These are phyloP conservation scores for Mentha longifolia DNA, from an alignment of 257 asterid genomes.

Conservation along the genomic window DNA sequence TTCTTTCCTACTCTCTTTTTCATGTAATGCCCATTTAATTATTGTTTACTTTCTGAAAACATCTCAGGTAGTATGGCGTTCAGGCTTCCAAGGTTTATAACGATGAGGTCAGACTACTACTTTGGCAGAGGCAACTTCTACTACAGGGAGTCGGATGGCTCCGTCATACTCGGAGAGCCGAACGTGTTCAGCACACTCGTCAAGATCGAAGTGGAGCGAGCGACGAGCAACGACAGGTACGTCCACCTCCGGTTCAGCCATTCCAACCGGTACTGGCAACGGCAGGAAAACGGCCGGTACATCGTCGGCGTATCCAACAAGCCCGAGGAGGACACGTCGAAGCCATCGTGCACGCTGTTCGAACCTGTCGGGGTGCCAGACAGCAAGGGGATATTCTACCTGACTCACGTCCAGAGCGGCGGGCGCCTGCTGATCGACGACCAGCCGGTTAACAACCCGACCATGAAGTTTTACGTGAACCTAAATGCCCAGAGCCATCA, in stretches of 20 bases:
- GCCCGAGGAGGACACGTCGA: conserved; percentile 6
- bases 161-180: not conserved
- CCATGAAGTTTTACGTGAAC: not conserved
- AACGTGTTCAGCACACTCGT: not conserved
- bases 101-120: not conserved
- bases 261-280: not conserved
- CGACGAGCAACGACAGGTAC: not conserved
- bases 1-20: too few relatives aligned
- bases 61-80: not conserved
- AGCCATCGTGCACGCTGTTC: too few relatives aligned
- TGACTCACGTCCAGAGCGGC: not conserved
- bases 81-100: not conserved
- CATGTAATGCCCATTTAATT: too few relatives aligned
- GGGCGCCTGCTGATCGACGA: not conserved
- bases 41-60: too few relatives aligned
- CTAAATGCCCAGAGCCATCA: not conserved
- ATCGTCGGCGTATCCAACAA: not conserved
- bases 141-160: not conserved
- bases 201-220: not conserved
- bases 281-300: not conserved
- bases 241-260: conserved; percentile 8
- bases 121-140: not conserved
- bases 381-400: too few relatives aligned
- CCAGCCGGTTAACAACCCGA: not conserved
- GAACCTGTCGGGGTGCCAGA: too few relatives aligned